Evolutionary conservation across 176 grass and related monocot species (phyloP), one percentile per base, ranked within the genome.

Genomic region (Eragrostis nindensis): DNA sequence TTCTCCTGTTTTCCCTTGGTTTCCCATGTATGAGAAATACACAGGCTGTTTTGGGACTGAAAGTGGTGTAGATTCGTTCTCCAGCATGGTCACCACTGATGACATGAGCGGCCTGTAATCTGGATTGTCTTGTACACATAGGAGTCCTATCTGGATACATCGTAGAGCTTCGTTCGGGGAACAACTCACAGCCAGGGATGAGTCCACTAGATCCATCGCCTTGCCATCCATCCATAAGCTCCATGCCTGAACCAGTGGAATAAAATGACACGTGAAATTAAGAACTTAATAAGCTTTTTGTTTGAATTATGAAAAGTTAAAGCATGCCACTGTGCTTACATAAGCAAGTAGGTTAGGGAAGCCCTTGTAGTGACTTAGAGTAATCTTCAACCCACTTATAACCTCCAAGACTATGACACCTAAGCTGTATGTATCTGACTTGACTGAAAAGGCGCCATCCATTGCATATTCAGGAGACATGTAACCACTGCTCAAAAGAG

Each of bases 381-480:
- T 91, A 30, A 89, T 92, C 74, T 79, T 89, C 21, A 76, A 68
- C 1, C 92, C 86, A 44, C 89, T 94, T 60, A 92, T 61, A n/a
- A 89, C 85, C 84, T 94, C 89, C 80, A 94, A 77, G 32, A 94
- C 43, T 25, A 94, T 29, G n/a, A 87, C 80, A 44, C 92, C 89
- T 15, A 82, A 91, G 50, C 89, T 91, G 15, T 86, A 94, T 0
- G 87, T 85, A 17, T 91, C 89, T 0, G 89, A 94, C 72, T 94
- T 94, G 39, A 87, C 64, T 36, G 92, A 94, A 70, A 94, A 87
- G 5, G n/a, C 39, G 0, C 92, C 92, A 8, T 87, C 76, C 89
- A 94, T 91, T 5, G 84, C 92, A 83, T 94, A 94, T 79, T 94
- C 86, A 27, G 92, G 89, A 39, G 92, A 82, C 80, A 91, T 91